A percentile compares a stretch with the other conserved stretches of the same genome.
These are phyloP conservation scores for Ensete glaucum DNA, from an alignment of 176 grass and related monocot species.

Conservation along the genomic window DNA sequence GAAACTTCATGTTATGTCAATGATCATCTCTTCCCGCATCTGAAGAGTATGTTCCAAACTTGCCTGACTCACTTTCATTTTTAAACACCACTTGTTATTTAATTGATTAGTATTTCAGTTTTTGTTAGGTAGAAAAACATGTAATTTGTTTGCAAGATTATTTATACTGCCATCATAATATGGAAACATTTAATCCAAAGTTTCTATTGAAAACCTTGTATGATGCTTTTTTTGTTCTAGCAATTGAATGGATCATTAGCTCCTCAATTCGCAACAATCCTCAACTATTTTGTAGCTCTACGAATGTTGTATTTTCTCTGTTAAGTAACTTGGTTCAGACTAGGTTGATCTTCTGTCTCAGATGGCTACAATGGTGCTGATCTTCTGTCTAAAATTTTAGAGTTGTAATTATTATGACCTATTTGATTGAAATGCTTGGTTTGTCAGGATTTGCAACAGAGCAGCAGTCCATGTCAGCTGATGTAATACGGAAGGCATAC, in stretches of 20 bases:
- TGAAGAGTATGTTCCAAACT: constrained; percentile 60
- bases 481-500: constrained; percentile 86
- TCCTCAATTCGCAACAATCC: neutral
- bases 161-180: neutral
- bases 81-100: neutral
- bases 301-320: neutral
- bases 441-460: constrained; percentile 65
- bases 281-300: neutral
- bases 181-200: neutral
- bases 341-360: neutral
- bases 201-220: neutral
- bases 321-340: neutral
- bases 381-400: neutral
- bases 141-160: neutral
- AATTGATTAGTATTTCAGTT: neutral
- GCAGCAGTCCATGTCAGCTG: constrained; percentile 66
- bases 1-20: constrained; percentile 86
- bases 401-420: neutral
- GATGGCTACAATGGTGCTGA: neutral
- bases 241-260: neutral
- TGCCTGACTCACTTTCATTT: constrained; percentile 3
- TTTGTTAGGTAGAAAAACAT: neutral
- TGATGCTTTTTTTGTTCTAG: neutral
- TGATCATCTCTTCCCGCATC: constrained; percentile 67
- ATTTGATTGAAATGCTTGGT: neutral